Evolutionary conservation across 495 filamentous ascomycete species (phyloP).

Genomic region (Collariella sp.): DNA sequence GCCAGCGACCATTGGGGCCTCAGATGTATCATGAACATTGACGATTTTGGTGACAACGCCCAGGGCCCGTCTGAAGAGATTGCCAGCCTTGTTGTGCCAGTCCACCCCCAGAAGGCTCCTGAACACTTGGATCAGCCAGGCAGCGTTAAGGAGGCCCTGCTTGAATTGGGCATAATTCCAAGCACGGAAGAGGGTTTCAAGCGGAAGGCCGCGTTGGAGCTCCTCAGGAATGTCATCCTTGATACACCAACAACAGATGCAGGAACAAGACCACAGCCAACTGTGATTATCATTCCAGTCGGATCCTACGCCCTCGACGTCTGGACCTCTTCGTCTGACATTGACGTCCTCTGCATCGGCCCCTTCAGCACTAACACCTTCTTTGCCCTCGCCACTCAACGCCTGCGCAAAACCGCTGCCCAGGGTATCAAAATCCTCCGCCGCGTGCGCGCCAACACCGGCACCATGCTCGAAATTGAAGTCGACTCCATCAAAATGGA

Average conservation of each 20-base stretch:
- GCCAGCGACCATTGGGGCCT: slow-evolving; percentile 53
- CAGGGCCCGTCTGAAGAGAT: slow-evolving; percentile 12
- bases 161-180: slow-evolving; percentile 32
- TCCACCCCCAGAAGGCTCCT: slow-evolving; percentile 20
- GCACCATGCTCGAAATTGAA: slow-evolving; percentile 48
- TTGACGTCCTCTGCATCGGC: slow-evolving; percentile 52
- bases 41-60: background rate
- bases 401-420: slow-evolving; percentile 36
- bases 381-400: slow-evolving; percentile 43
- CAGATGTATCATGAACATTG: slow-evolving; percentile 32
- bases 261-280: slow-evolving; percentile 10
- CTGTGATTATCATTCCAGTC: slow-evolving; percentile 46
- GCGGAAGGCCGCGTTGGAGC: slow-evolving; percentile 34
- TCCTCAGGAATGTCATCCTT: slow-evolving; percentile 37
- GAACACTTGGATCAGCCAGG: slow-evolving; percentile 14
- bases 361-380: slow-evolving; percentile 47
- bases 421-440: slow-evolving; percentile 42
- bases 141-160: slow-evolving; percentile 22
- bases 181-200: slow-evolving; percentile 30
- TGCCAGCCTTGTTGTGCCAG: slow-evolving; percentile 16
- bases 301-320: slow-evolving; percentile 53
- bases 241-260: slow-evolving; percentile 6
- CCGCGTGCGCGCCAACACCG: slow-evolving; percentile 42
- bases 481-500: slow-evolving; percentile 44
- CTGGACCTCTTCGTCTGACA: slow-evolving; percentile 46